phyloP scores from a whole-genome alignment of 192 early-diverging fungal species.

The Coemansia erecta region DNA sequence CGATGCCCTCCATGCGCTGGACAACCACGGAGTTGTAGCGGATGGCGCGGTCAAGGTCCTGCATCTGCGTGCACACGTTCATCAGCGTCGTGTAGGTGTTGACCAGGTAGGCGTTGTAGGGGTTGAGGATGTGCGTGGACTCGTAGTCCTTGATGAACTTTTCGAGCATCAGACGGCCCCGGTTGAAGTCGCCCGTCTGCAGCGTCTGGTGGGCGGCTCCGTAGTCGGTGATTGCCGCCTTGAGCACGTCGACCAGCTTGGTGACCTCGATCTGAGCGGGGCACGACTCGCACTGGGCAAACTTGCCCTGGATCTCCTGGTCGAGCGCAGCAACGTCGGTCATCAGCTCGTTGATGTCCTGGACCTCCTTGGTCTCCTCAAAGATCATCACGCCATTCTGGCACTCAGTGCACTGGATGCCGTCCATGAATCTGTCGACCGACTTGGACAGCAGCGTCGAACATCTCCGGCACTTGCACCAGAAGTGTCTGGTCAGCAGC shows the following conservation, averaged over 20 bases:
- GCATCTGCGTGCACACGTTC: conserved; percentile 41
- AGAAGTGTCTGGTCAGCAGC: conserved; percentile 66
- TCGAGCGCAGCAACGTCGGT: conserved; percentile 51
- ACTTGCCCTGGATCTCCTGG: conserved; percentile 59
- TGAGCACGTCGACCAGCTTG: conserved; percentile 53
- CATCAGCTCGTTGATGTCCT: conserved; percentile 59
- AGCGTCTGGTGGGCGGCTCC: conserved; percentile 40
- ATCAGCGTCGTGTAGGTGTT: conserved; percentile 46
- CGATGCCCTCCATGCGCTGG: conserved; percentile 51
- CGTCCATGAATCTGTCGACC: conserved; percentile 69
- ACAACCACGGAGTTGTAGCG: conserved; percentile 40
- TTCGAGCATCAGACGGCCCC: conserved; percentile 49
- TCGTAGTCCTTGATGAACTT: conserved; percentile 54
- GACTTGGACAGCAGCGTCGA: conserved; percentile 59
- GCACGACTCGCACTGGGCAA: conserved; percentile 55
- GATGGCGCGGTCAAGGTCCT: conserved; percentile 45
- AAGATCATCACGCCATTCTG: conserved; percentile 56
- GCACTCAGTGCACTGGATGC: conserved; percentile 63
- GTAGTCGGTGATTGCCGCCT: conserved; percentile 55
- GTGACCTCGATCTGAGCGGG: conserved; percentile 50
- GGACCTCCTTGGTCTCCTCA: conserved; percentile 60
- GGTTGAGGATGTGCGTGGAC: conserved; percentile 46
- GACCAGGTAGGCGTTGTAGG: conserved; percentile 52
- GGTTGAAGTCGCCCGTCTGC: conserved; percentile 40
- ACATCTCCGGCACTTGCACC: conserved; percentile 76